Conservation (phyloP, 805 yeast genomes). For the Candida coleopterorum region DNA sequence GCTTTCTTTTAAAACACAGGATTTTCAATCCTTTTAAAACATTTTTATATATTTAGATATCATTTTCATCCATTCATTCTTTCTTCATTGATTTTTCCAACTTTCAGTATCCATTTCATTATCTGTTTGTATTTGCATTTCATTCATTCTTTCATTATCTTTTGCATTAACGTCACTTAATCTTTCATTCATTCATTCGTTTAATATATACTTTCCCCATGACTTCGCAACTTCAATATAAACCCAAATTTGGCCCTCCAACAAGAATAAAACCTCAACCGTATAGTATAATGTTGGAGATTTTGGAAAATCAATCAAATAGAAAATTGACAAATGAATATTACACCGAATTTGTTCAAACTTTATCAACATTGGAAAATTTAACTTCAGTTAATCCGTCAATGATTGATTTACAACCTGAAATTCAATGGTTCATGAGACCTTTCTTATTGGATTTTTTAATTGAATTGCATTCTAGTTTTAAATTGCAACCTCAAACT, state of each 20-base stretch:
- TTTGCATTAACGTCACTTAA: too few relatives aligned
- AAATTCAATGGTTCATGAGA: conserved; percentile 47
- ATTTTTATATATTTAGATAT: too few relatives aligned
- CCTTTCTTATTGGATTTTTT: conserved; percentile 41
- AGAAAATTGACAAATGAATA: conserved; percentile 41
- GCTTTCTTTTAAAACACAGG: too few relatives aligned
- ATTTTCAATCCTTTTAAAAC: too few relatives aligned
- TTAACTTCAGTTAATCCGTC: conserved; percentile 42
- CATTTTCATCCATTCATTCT: too few relatives aligned
- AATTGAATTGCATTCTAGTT: conserved; percentile 40
- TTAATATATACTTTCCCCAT: background rate
- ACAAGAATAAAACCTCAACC: conserved; percentile 23
- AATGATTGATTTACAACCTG: conserved; percentile 46
- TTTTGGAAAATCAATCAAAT: conserved; percentile 44
- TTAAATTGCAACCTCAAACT: conserved; percentile 39
- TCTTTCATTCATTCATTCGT: conserved; percentile 3
- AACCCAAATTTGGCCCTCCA: conserved; percentile 24
- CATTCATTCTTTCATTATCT: background rate
- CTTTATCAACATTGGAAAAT: conserved; percentile 38
- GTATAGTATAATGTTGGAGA: conserved; percentile 43
- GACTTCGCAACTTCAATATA: conserved; percentile 6
- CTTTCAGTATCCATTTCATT: background rate
- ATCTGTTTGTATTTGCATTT: background rate
- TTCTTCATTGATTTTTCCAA: too few relatives aligned
- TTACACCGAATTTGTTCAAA: conserved; percentile 30